These are phyloP conservation scores for Botrytis fragariae DNA, from an alignment of 2,329 filamentous ascomycete species.

Conservation along the genomic window DNA sequence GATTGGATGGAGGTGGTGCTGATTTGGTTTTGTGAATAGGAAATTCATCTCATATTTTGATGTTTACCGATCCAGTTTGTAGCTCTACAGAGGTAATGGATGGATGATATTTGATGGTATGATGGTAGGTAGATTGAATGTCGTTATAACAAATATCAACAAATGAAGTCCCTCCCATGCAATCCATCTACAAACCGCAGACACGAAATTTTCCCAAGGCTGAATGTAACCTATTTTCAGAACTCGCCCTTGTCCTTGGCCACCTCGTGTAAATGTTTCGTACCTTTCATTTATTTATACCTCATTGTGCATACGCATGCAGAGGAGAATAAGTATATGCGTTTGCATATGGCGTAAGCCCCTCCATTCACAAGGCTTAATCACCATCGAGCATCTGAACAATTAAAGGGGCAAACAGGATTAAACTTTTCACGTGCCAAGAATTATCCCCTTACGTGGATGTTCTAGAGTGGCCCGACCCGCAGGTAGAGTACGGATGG, in stretches of 20 bases:
- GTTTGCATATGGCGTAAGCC: background rate
- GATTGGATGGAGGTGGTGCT: background rate
- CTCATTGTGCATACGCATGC: background rate
- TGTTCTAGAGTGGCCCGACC: constrained; percentile 10
- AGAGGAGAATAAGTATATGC: background rate
- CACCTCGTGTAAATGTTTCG: background rate
- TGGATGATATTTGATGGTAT: background rate
- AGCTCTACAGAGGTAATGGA: too few relatives aligned
- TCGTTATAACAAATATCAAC: background rate
- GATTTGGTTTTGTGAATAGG: background rate
- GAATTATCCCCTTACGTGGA: background rate
- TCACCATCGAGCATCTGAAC: too few relatives aligned
- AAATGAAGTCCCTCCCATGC: background rate
- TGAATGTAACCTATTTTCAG: background rate
- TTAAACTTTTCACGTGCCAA: background rate
- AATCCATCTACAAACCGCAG: background rate
- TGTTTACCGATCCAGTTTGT: too few relatives aligned
- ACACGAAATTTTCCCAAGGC: background rate
- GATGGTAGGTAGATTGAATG: too few relatives aligned
- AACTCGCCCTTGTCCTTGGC: background rate
- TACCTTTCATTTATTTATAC: background rate
- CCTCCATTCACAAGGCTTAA: constrained; percentile 3
- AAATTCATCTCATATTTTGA: background rate
- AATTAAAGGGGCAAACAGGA: background rate
- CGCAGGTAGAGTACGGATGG: background rate